Evolutionary conservation across 2,329 filamentous ascomycete species (phyloP).

Genomic region (Colletotrichum zoysiae): DNA sequence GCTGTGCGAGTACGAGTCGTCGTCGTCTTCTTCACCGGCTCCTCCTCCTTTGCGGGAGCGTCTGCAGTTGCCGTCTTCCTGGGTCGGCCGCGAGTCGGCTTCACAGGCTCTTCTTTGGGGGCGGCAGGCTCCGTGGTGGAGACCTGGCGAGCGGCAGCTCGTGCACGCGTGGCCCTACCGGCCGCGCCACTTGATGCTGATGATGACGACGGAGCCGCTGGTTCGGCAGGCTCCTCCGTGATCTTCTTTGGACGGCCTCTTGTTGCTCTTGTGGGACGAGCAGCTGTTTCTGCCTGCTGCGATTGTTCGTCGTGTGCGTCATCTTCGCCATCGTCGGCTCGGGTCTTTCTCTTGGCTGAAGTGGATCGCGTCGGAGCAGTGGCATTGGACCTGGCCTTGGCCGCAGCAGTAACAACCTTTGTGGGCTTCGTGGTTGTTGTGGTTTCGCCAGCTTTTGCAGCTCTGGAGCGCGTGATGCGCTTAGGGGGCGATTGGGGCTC

Average conservation of each 20-base stretch:
- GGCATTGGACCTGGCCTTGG: conserved; percentile 58
- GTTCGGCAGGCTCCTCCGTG: conserved; percentile 32
- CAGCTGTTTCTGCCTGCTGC: conserved; percentile 47
- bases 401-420: conserved; percentile 62
- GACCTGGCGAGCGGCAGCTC: conserved; percentile 47
- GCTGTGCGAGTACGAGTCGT: conserved; percentile 47
- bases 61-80: conserved; percentile 52
- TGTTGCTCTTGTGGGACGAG: conserved; percentile 54
- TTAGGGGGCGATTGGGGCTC: conserved; percentile 68
- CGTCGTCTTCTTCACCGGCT: conserved; percentile 44
- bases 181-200: conserved; percentile 40
- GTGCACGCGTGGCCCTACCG: conserved; percentile 48
- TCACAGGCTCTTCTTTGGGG: conserved; percentile 47
- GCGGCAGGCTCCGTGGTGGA: conserved; percentile 43
- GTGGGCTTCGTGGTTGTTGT: conserved; percentile 53
- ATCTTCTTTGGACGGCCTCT: conserved; percentile 63
- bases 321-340: conserved; percentile 65
- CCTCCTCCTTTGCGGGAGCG: conserved; percentile 46
- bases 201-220: conserved; percentile 38
- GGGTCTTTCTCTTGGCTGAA: conserved; percentile 65
- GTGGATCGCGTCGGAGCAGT: conserved; percentile 46
- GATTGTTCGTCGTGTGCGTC: conserved; percentile 55
- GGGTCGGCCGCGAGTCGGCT: conserved; percentile 58
- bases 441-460: conserved; percentile 56
- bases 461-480: conserved; percentile 67